Base-by-base conservation (phyloP, 352 stramenopile species). In the Globisporangium heterothallicum region DNA sequence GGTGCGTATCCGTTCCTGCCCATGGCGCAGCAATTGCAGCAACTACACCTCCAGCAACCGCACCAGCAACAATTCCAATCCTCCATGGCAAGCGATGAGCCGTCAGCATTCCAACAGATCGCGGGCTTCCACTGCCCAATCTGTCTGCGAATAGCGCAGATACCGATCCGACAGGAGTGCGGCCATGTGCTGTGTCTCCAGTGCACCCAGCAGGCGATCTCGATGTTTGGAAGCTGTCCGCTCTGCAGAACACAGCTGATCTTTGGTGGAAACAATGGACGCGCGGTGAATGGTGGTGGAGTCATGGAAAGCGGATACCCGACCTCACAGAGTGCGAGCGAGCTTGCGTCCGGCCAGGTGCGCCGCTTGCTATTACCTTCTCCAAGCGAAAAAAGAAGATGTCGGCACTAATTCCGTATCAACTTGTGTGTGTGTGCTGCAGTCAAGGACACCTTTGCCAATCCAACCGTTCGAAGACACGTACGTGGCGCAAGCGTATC, bases 211-310 rank as follows among this genome's bases (percentile, higher is more conserved):
- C 73, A 84, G 24, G 72, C 61, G 9, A 50, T 76, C 22, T 63
- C 62, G 6, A 63, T 62, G 13, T 32, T 79, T 12, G 63, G 68
- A 9, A 52, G 62, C 38, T 84, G 73, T 38, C 63, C 68, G 7
- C 50, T 84, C 29, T 84, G 73, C 44, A 68, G 78, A 58, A 63
- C 73, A 4, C 73, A 80, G 25, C 60, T 77, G 24, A 55, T 75
- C 49, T 81, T 81, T 30, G 65, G 29, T 14, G 55, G 48, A 2
- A 53, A 18, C 10, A 30, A n/a, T 7, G 42, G 42, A 18, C 27
- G 30, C 14, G 26, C 16, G 14, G 13, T 42, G 16, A 27, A 14
- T 32, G 51, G 42, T 24, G 25, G 22, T 32, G 49, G 42, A 9
- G 27, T 10, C 8, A 32, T 43, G 16, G 50, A 50, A 19, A 18